phyloP scores from a whole-genome alignment of 768 basidiomycete species.

The Rhizopogon sp. region DNA sequence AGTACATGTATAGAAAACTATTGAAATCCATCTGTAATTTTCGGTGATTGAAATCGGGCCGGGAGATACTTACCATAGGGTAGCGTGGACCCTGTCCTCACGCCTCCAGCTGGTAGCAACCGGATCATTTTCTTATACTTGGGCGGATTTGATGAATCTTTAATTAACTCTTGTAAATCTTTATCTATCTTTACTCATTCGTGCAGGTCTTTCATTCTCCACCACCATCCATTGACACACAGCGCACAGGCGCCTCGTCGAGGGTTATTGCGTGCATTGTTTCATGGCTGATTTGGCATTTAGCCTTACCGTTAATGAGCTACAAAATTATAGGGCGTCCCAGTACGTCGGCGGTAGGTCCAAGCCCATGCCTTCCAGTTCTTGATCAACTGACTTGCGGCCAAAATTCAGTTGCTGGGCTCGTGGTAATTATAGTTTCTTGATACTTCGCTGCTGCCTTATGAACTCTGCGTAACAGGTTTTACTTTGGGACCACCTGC shows the following conservation, averaged over 20 bases:
- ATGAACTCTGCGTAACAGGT: conserved; percentile 15
- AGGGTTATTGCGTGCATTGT: background rate
- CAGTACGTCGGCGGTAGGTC: conserved; percentile 22
- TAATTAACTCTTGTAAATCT: conserved; percentile 8
- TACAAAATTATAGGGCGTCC: conserved; percentile 11
- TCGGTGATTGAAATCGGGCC: no score
- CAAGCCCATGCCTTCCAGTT: background rate
- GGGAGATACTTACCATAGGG: background rate
- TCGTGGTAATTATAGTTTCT: conserved; percentile 13
- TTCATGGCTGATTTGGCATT: background rate
- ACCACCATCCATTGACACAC: background rate
- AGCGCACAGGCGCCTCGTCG: background rate
- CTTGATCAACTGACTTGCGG: conserved; percentile 1
- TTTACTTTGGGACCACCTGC: conserved; percentile 29
- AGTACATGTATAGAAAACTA: no score
- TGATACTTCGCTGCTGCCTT: background rate
- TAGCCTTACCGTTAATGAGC: background rate
- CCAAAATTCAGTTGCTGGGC: conserved; percentile 14
- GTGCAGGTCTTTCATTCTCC: background rate
- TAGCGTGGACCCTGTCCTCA: background rate
- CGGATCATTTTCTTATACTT: background rate
- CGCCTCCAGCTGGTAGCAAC: background rate
- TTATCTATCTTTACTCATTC: background rate
- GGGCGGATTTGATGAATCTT: conserved; percentile 1
- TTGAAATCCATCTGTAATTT: background rate